Base-by-base conservation (phyloP, 495 filamentous ascomycete genomes). In the Podospora bellae-mahoneyi region DNA sequence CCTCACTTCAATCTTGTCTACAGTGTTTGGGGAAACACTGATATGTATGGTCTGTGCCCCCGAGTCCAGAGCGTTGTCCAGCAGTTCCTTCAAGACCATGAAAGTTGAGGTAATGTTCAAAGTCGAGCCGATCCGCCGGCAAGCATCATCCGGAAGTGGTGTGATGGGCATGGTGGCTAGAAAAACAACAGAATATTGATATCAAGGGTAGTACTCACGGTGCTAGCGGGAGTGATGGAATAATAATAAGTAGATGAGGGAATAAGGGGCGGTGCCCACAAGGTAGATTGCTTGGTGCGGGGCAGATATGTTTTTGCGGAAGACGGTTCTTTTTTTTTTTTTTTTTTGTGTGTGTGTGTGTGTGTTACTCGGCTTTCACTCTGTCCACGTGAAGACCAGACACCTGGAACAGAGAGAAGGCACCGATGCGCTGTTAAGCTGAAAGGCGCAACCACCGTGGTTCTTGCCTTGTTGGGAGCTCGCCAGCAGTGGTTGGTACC, bases 1-100 rank as follows among this genome's bases (percentile, higher is more conserved):
- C 67, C 91, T 90, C 65, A 97, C 88, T 70, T 94, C 91, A 60
- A 99, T 89, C n/a, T 86, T 81, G 75, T 94, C 91, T 15, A 97
- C 75, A 0, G 90, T 87, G 69, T 97, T 93, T 27, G 81, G 71
- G 2, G 92, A 90, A 30, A 97, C 82, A 66, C 94, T 84, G 39
- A 98, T 80, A 32, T 87, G 83, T 53, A 98, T 82, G 0, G 86
- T 86, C 39, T 48, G 39, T 48, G 39, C 39, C 9, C 39, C 39
- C 39, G 39, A 48, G 39, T 48, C 39, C 9, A 48, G 39, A 16
- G 39, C 39, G 13, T 48, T 48, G 39, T 48, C 39, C 39, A 48
- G 9, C 9, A 48, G 39, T 10, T 48, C 39, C 1, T 48, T 48
- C 39, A 48, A 16, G 39, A 48, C 39, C 15, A 48, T 48, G 7